Evolutionary conservation across 2,329 filamentous ascomycete genomes (phyloP).

Genomic region (Phoma sp.): DNA sequence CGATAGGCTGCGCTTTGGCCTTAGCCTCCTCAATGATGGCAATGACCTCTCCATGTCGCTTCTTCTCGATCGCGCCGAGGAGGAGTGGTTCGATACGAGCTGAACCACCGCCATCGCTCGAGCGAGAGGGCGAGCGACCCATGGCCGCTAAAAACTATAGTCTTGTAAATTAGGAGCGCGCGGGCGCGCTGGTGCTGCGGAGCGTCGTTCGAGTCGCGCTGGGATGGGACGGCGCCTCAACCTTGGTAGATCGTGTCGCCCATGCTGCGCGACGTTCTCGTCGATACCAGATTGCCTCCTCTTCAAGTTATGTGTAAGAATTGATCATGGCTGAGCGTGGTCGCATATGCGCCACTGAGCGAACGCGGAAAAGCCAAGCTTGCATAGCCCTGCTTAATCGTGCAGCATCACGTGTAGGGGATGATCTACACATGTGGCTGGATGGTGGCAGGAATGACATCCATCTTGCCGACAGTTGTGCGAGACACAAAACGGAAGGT

Average conservation of each 20-base stretch:
- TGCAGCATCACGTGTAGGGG: slow-evolving; percentile 40
- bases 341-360: slow-evolving; percentile 23
- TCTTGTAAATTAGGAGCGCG: neutral
- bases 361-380: slow-evolving; percentile 24
- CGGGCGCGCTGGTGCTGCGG: neutral
- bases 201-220: slow-evolving; percentile 11
- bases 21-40: slow-evolving; percentile 47
- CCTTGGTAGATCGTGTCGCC: slow-evolving; percentile 13
- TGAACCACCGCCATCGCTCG: slow-evolving; percentile 44
- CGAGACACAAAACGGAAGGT: neutral
- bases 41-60: slow-evolving; percentile 38
- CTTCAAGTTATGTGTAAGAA: slow-evolving; percentile 6
- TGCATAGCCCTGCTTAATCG: slow-evolving; percentile 19
- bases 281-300: neutral
- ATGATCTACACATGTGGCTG: slow-evolving; percentile 15
- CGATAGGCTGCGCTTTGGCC: slow-evolving; percentile 38
- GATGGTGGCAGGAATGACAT: slow-evolving; percentile 1
- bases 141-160: slow-evolving; percentile 28
- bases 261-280: slow-evolving; percentile 16
- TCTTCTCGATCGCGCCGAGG: slow-evolving; percentile 46
- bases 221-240: slow-evolving; percentile 17
- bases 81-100: slow-evolving; percentile 45
- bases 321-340: slow-evolving; percentile 15
- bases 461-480: neutral
- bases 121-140: slow-evolving; percentile 46